phyloP scores from a whole-genome alignment of 306 rosid genomes.

The Quillaja saponaria region DNA sequence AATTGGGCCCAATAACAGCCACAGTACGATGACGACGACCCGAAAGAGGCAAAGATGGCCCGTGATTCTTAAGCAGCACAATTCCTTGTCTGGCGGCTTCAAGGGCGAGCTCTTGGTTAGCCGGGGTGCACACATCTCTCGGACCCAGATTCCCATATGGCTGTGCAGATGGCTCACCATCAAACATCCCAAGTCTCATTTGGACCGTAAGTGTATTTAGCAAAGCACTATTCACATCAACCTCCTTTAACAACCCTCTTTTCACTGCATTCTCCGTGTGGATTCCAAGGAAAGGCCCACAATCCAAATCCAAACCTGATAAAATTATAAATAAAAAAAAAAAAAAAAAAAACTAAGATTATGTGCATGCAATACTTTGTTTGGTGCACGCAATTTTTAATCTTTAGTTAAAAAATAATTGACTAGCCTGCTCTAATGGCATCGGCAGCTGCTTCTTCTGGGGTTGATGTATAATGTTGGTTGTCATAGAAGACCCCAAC shows the following conservation, averaged over 20 bases:
- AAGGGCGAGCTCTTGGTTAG: conserved; percentile 68
- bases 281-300: conserved; percentile 76
- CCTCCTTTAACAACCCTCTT: conserved; percentile 61
- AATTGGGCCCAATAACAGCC: conserved; percentile 91
- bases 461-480: conserved; percentile 81
- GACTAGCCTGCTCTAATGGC: conserved; percentile 84
- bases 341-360: too few relatives aligned
- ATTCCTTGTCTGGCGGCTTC: conserved; percentile 85
- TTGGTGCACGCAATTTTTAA: too few relatives aligned
- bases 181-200: conserved; percentile 93
- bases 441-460: conserved; percentile 89
- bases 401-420: background rate
- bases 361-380: too few relatives aligned
- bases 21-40: conserved; percentile 48
- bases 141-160: conserved; percentile 72
- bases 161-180: conserved; percentile 59
- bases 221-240: conserved; percentile 57
- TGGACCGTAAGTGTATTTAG: conserved; percentile 68
- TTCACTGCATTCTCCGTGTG: conserved; percentile 71
- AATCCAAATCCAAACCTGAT: conserved; percentile 86
- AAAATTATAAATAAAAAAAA: too few relatives aligned
- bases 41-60: conserved; percentile 64
- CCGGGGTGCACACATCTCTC: conserved; percentile 66
- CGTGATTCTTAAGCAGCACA: conserved; percentile 75
- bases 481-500: conserved; percentile 63